Percentiles rank a stretch among this genome's conserved stretches.
phyloP scores from a whole-genome alignment of 441 rosid species.

The Corymbia citriodora region DNA sequence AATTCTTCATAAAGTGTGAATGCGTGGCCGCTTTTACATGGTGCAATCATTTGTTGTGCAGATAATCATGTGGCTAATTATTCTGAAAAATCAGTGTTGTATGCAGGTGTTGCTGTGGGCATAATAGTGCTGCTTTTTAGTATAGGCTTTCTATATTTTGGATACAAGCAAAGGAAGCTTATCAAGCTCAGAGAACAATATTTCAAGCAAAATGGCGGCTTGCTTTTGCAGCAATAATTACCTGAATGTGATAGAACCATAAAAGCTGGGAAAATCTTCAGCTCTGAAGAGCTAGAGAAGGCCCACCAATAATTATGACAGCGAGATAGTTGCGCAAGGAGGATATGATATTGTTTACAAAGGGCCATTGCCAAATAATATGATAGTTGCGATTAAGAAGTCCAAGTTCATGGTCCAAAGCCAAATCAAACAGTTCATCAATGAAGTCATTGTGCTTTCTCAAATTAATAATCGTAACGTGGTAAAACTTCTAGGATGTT shows the following conservation, averaged over 20 bases:
- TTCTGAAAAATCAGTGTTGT: neutral
- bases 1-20: neutral
- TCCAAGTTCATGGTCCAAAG: slow-evolving; percentile 16
- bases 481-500: slow-evolving; percentile 15
- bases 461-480: slow-evolving; percentile 33
- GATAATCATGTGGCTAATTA: neutral
- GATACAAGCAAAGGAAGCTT: slow-evolving; percentile 4
- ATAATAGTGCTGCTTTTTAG: neutral
- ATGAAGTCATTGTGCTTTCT: slow-evolving; percentile 28
- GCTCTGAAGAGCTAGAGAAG: slow-evolving; percentile 17
- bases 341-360: slow-evolving; percentile 32
- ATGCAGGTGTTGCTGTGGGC: slow-evolving; percentile 14
- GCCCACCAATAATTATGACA: slow-evolving; percentile 27
- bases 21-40: neutral
- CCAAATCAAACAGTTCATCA: slow-evolving; percentile 28
- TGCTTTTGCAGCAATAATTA: slow-evolving; percentile 13
- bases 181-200: slow-evolving; percentile 17
- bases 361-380: slow-evolving; percentile 17
- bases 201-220: slow-evolving; percentile 35
- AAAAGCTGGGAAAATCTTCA: slow-evolving; percentile 12
- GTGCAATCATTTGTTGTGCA: neutral
- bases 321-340: slow-evolving; percentile 21
- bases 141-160: neutral
- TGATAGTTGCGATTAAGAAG: slow-evolving; percentile 26
- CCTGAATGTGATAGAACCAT: neutral